Percentiles rank a stretch among this genome's conserved stretches.
These are phyloP conservation scores for Calocera cornea DNA, from an alignment of 768 basidiomycete genomes.

Conservation along the genomic window DNA sequence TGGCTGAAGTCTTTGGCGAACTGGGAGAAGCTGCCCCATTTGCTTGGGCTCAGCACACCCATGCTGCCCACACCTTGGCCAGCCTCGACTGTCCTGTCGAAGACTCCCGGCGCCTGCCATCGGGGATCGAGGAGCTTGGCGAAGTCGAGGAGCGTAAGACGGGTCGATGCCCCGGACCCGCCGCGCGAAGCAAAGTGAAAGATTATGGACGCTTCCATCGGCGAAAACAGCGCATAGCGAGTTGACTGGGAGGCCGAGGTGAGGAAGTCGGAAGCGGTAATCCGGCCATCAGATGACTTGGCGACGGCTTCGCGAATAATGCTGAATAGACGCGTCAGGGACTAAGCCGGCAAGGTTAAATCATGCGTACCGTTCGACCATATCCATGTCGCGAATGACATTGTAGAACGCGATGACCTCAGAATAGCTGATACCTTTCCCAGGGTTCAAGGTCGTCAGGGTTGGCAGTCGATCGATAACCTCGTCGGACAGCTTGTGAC, in stretches of 20 bases:
- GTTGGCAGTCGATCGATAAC: slow-evolving; percentile 89
- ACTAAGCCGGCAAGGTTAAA: slow-evolving; percentile 5
- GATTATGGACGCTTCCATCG: slow-evolving; percentile 95
- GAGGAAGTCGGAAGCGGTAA: slow-evolving; percentile 90
- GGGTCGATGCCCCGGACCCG: slow-evolving; percentile 34
- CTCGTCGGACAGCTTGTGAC: slow-evolving; percentile 90
- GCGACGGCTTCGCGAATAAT: slow-evolving; percentile 82
- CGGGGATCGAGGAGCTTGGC: slow-evolving; percentile 82
- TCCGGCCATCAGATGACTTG: slow-evolving; percentile 87
- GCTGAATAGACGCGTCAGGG: slow-evolving; percentile 25
- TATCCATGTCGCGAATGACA: slow-evolving; percentile 94
- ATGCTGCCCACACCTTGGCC: slow-evolving; percentile 5
- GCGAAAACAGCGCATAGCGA: slow-evolving; percentile 89
- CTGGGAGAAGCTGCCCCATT: slow-evolving; percentile 1
- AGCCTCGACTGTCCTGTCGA: slow-evolving; percentile 14
- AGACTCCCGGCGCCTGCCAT: slow-evolving; percentile 60
- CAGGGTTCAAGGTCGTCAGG: slow-evolving; percentile 75
- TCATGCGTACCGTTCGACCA: slow-evolving; percentile 60
- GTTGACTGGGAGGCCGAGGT: slow-evolving; percentile 75
- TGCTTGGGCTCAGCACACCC: slow-evolving; percentile 11
- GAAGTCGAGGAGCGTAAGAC: slow-evolving; percentile 80
- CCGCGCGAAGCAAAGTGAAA: slow-evolving; percentile 95
- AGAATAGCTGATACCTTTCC: slow-evolving; percentile 85
- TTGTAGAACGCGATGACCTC: slow-evolving; percentile 97
- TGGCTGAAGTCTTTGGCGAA: slow-evolving; percentile 41